Percentiles rank a stretch among this genome's conserved stretches.
Evolutionary conservation across 176 grass and related monocot genomes (phyloP).

Genomic region (Hyparrhenia diplandra): DNA sequence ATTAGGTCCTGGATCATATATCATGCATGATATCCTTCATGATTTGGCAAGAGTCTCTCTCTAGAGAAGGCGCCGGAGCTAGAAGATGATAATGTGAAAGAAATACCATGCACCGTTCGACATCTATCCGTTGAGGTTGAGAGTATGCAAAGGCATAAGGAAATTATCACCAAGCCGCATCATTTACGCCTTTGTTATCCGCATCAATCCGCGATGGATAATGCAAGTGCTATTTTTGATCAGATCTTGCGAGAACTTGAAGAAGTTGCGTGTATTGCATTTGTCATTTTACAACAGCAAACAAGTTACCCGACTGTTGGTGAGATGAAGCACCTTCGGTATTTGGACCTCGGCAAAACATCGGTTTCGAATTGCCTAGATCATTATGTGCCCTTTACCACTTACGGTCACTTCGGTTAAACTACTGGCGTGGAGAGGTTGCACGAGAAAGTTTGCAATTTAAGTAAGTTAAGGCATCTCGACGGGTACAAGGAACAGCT

Average conservation of each 20-base stretch:
- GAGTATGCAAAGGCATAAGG: background rate
- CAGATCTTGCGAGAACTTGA: background rate
- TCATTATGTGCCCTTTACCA: conserved; percentile 21
- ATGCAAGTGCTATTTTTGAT: background rate
- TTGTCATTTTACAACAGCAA: conserved; percentile 22
- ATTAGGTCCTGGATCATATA: background rate
- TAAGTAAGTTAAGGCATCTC: background rate
- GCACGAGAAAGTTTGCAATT: background rate
- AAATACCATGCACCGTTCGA: conserved; percentile 1
- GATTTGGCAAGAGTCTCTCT: background rate
- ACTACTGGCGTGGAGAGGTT: background rate
- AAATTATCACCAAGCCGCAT: background rate
- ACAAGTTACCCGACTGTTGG: background rate
- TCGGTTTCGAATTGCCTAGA: background rate
- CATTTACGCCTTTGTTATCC: conserved; percentile 9
- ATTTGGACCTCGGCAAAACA: background rate
- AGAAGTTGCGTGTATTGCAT: conserved; percentile 10
- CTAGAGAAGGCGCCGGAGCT: conserved; percentile 15
- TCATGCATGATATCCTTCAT: background rate
- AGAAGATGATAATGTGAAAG: background rate
- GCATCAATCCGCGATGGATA: background rate
- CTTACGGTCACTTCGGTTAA: background rate
- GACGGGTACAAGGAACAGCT: background rate
- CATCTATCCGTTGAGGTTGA: background rate
- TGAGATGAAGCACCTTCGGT: conserved; percentile 16